A percentile compares a stretch with the other conserved stretches of the same genome.
Evolutionary conservation across 441 rosid genomes (phyloP).

Genomic region (Kokia cookei): DNA sequence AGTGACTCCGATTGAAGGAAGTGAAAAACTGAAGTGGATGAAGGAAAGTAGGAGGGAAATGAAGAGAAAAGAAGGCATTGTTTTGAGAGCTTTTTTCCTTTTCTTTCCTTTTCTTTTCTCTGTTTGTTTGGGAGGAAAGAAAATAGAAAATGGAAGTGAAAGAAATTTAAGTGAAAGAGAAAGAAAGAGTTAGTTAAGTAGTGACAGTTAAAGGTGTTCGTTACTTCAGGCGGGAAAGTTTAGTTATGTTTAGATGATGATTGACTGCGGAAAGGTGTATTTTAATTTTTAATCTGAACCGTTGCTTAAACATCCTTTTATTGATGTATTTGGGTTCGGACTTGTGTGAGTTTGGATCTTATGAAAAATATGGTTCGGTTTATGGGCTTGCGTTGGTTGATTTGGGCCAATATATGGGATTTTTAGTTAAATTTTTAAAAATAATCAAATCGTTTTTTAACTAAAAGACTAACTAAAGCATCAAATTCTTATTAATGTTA

Average conservation of each 20-base stretch:
- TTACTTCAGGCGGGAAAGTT: slow-evolving; percentile 6
- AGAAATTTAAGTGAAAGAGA: background rate
- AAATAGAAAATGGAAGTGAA: background rate
- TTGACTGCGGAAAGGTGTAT: background rate
- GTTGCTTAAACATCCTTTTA: too few species aligned
- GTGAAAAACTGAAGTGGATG: slow-evolving; percentile 16
- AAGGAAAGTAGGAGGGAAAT: slow-evolving; percentile 9
- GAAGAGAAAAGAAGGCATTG: slow-evolving; percentile 15
- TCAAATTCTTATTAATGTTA: too few species aligned
- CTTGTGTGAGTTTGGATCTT: too few species aligned
- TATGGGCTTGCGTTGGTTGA: too few species aligned
- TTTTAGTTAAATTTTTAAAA: too few species aligned
- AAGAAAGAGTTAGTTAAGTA: background rate
- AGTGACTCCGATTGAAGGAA: slow-evolving; percentile 53
- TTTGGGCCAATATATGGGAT: too few species aligned
- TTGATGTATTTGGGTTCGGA: too few species aligned
- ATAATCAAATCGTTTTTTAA: too few species aligned
- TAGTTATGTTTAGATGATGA: background rate
- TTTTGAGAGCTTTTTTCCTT: background rate
- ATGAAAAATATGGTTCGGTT: too few species aligned
- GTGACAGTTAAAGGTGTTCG: background rate
- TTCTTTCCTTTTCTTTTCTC: background rate
- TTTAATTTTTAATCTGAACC: background rate
- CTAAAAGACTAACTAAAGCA: too few species aligned
- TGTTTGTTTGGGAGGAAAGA: background rate